phyloP scores from a whole-genome alignment of 1,284 basidiomycete genomes.

The Ceratobasidium sp. region DNA sequence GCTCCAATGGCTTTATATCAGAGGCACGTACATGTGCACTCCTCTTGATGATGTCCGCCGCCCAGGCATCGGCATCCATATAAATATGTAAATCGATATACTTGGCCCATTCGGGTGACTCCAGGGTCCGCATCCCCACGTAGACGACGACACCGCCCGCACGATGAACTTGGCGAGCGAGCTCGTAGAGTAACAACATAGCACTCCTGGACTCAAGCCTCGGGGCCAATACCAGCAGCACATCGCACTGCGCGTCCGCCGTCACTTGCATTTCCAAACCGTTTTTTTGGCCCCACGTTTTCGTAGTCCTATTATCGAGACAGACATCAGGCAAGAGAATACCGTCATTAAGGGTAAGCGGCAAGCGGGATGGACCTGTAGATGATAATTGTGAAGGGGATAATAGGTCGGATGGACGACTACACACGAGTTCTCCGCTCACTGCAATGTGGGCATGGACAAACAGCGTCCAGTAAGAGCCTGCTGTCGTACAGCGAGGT shows the following conservation, averaged over 20 bases:
- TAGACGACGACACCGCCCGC: not conserved
- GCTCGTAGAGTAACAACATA: not conserved
- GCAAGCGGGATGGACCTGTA: not conserved
- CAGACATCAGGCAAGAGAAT: not conserved
- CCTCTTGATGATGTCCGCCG: not conserved
- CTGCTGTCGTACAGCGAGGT: not conserved
- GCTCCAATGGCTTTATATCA: too few relatives aligned
- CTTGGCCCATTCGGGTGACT: not conserved
- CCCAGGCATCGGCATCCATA: not conserved
- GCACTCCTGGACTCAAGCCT: not conserved
- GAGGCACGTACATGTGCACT: not conserved
- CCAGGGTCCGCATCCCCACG: not conserved
- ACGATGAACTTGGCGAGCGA: not conserved
- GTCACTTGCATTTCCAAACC: not conserved
- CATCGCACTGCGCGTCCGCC: not conserved
- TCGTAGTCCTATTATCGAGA: not conserved
- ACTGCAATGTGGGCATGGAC: not conserved
- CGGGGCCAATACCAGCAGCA: not conserved
- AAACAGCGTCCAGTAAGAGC: not conserved
- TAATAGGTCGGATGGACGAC: not conserved
- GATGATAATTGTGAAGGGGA: not conserved
- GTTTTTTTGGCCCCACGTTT: not conserved
- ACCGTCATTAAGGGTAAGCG: not conserved
- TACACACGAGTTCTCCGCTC: not conserved
- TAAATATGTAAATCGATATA: not conserved